Conservation (phyloP, 805 yeast genomes). For the Pichia cephalocereana region DNA sequence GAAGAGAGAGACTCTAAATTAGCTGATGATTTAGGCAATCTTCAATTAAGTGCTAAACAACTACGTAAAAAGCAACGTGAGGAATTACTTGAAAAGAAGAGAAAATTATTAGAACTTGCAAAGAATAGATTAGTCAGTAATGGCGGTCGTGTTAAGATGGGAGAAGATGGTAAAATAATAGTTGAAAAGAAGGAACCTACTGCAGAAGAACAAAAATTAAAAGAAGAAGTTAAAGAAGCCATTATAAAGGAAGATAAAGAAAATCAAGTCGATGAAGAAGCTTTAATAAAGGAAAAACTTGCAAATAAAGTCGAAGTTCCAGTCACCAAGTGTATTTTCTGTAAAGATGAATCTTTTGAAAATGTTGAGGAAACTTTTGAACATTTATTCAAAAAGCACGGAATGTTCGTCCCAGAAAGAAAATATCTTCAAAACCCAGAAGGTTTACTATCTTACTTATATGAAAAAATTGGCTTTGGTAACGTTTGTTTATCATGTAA, state of each 20-base stretch:
- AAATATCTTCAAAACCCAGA: conserved; percentile 55
- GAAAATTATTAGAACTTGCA: conserved; percentile 39
- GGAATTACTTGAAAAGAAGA: conserved; percentile 39
- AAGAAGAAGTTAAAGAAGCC: conserved; percentile 14
- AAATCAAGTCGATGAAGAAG: conserved; percentile 28
- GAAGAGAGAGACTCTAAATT: neutral
- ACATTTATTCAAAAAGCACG: conserved; percentile 77
- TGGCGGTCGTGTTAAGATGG: conserved; percentile 18
- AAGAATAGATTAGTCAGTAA: conserved; percentile 30
- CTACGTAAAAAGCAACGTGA: conserved; percentile 41
- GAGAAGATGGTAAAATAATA: conserved; percentile 20
- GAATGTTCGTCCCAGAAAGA: conserved; percentile 81
- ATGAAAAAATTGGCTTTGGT: conserved; percentile 75
- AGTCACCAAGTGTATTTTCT: conserved; percentile 41
- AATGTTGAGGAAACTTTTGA: conserved; percentile 37
- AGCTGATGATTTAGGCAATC: conserved; percentile 11
- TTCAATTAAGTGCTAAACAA: conserved; percentile 28
- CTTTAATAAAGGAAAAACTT: conserved; percentile 35
- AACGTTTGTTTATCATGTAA: conserved; percentile 75
- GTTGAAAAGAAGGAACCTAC: conserved; percentile 9
- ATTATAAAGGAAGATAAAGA: conserved; percentile 12
- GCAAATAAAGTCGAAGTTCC: conserved; percentile 39
- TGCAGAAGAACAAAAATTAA: conserved; percentile 13
- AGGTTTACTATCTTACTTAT: conserved; percentile 69
- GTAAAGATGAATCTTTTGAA: conserved; percentile 27